Conservation (phyloP, 148 eudicot genomes). For the Cornus controversa region DNA sequence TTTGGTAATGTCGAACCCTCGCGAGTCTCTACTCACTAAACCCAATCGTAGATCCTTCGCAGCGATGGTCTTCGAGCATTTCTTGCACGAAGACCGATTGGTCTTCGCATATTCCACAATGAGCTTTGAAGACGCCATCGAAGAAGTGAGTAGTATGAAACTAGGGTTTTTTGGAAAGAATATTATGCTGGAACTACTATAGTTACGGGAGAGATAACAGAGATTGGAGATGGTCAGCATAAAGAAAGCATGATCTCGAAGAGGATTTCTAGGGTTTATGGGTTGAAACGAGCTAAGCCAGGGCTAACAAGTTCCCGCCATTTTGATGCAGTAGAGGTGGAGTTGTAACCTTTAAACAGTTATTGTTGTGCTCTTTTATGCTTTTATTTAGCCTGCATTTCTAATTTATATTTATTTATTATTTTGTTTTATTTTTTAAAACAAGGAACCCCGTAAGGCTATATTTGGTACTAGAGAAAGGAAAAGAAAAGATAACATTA, state of each 20-base stretch:
- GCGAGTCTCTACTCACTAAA: slow-evolving; percentile 41
- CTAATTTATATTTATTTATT: too few species aligned
- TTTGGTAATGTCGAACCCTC: slow-evolving; percentile 58
- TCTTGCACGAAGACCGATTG: slow-evolving; percentile 65
- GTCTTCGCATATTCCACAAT: slow-evolving; percentile 85
- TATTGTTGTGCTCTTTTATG: too few species aligned
- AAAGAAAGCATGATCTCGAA: neutral
- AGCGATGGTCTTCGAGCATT: slow-evolving; percentile 48
- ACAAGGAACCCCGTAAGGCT: too few species aligned
- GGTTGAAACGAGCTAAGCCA: neutral
- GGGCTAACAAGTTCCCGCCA: neutral
- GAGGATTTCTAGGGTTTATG: neutral
- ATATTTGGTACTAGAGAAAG: too few species aligned
- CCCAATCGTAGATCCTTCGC: slow-evolving; percentile 55
- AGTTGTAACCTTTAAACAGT: too few species aligned
- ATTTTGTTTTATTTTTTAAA: too few species aligned
- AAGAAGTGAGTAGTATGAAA: slow-evolving; percentile 13
- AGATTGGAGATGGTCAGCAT: slow-evolving; percentile 9
- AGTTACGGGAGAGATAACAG: neutral
- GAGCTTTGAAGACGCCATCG: slow-evolving; percentile 31
- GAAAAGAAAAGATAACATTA: too few species aligned
- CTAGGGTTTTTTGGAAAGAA: slow-evolving; percentile 16
- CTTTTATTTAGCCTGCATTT: too few species aligned
- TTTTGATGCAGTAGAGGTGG: neutral
- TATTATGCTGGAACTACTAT: neutral